A percentile compares a stretch with the other conserved stretches of the same genome.
Evolutionary conservation across 2,329 filamentous ascomycete species (phyloP).

Genomic region (Pseudogymnoascus verrucosus): DNA sequence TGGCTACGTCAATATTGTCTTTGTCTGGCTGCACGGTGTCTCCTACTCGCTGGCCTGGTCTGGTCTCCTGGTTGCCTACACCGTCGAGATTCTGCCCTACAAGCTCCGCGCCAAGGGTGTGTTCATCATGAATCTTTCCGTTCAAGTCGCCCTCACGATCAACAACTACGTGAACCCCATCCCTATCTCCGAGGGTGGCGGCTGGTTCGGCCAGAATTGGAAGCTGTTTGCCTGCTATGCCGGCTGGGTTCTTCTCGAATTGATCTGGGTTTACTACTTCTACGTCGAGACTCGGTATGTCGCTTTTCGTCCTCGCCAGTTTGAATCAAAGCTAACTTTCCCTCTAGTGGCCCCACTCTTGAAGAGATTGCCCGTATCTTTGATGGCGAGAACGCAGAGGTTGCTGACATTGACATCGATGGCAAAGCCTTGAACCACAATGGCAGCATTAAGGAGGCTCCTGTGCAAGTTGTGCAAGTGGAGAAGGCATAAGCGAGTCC

Average conservation of each 20-base stretch:
- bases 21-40: conserved; percentile 39
- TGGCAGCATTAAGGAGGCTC: not conserved
- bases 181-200: conserved; percentile 17
- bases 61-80: conserved; percentile 41
- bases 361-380: conserved; percentile 13
- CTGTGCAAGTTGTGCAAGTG: not conserved
- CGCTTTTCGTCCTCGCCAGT: not conserved
- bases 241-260: conserved; percentile 49
- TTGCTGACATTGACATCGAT: not conserved
- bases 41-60: conserved; percentile 48
- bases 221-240: not conserved
- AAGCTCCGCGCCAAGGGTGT: conserved; percentile 9
- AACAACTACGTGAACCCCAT: conserved; percentile 30
- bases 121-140: conserved; percentile 13
- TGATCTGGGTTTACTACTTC: conserved; percentile 57
- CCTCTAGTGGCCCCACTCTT: conserved; percentile 8
- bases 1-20: conserved; percentile 32
- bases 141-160: conserved; percentile 17
- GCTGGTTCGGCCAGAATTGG: not conserved
- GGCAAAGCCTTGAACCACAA: not conserved
- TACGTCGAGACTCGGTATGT: conserved; percentile 55
- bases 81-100: conserved; percentile 13
- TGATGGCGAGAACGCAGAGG: conserved; percentile 1
- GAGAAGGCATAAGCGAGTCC: not conserved
- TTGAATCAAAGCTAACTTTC: not conserved